A percentile compares a stretch with the other conserved stretches of the same genome.
These are phyloP conservation scores for Hanseniaspora uvarum DNA, from an alignment of 1,139 yeast species.

Conservation along the genomic window DNA sequence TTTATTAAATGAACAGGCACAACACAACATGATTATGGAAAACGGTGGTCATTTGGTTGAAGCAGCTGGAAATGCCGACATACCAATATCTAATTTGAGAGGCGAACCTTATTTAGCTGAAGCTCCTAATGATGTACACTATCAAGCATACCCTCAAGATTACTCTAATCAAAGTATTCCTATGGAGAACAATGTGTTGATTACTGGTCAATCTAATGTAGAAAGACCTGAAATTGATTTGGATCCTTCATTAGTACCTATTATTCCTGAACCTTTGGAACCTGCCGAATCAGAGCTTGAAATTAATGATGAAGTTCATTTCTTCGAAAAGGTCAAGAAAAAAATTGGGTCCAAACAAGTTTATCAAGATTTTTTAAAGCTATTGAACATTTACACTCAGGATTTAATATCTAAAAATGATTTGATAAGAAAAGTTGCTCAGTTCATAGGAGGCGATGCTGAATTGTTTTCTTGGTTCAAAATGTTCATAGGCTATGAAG, in stretches of 20 bases:
- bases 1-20: constrained; percentile 9
- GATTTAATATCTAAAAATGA: constrained; percentile 78
- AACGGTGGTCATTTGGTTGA: constrained; percentile 12
- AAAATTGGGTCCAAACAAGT: constrained; percentile 81
- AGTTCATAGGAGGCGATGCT: constrained; percentile 68
- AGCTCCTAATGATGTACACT: constrained; percentile 26
- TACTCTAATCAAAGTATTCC: constrained; percentile 23
- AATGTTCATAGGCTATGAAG: constrained; percentile 78
- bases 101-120: constrained; percentile 4
- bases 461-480: constrained; percentile 89
- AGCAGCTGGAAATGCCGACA: constrained; percentile 10
- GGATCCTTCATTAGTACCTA: constrained; percentile 69
- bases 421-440: constrained; percentile 72
- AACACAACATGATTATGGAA: constrained; percentile 5
- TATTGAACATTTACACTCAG: constrained; percentile 76
- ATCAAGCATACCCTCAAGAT: constrained; percentile 34
- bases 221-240: constrained; percentile 42
- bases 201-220: constrained; percentile 24
- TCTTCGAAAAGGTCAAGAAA: constrained; percentile 86
- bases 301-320: constrained; percentile 71
- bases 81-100: constrained; percentile 5
- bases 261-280: constrained; percentile 76
- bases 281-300: constrained; percentile 54
- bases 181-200: constrained; percentile 14
- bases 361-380: constrained; percentile 81